Conservation (phyloP, 1,284 basidiomycete genomes). For the Somion occarium region DNA sequence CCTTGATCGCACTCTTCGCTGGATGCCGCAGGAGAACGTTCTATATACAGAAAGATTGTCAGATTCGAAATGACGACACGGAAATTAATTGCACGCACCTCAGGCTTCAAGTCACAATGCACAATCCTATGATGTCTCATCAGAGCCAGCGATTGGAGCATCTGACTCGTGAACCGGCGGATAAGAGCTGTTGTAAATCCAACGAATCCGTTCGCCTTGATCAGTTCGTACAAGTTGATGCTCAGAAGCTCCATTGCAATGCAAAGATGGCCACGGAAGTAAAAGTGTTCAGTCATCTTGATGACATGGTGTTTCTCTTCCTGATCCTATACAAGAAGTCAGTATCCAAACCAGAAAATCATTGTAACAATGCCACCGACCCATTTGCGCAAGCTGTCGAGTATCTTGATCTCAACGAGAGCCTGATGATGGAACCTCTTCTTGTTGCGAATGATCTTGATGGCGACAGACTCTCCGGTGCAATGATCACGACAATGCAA, state of each 20-base stretch:
- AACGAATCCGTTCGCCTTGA: conserved; percentile 98
- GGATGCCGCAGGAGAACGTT: conserved; percentile 95
- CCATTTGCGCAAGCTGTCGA: conserved; percentile 97
- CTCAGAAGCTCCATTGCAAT: conserved; percentile 98
- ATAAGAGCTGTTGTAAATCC: conserved; percentile 96
- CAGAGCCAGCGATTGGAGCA: conserved; percentile 85
- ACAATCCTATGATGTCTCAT: conserved; percentile 98
- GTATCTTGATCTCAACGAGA: conserved; percentile 96
- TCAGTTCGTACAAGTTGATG: conserved; percentile 98
- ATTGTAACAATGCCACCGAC: conserved; percentile 51
- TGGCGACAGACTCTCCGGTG: conserved; percentile 94
- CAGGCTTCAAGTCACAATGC: conserved; percentile 99
- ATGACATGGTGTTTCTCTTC: conserved; percentile 97
- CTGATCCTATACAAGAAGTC: conserved; percentile 59
- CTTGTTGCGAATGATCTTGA: conserved; percentile 99
- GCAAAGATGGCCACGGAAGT: conserved; percentile 96
- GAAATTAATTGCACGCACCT: conserved; percentile 47
- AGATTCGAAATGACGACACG: conserved; percentile 10
- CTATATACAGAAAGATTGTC: conserved; percentile 38
- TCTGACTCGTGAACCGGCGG: conserved; percentile 94
- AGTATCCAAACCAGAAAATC: conserved; percentile 1
- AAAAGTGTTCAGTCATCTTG: conserved; percentile 98
- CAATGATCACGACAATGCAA: conserved; percentile 94
- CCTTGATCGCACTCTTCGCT: conserved; percentile 94
- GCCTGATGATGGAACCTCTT: conserved; percentile 99